These are phyloP conservation scores for Macrophomina pseudophaseolina DNA, from an alignment of 2,329 filamentous ascomycete genomes.

Conservation along the genomic window DNA sequence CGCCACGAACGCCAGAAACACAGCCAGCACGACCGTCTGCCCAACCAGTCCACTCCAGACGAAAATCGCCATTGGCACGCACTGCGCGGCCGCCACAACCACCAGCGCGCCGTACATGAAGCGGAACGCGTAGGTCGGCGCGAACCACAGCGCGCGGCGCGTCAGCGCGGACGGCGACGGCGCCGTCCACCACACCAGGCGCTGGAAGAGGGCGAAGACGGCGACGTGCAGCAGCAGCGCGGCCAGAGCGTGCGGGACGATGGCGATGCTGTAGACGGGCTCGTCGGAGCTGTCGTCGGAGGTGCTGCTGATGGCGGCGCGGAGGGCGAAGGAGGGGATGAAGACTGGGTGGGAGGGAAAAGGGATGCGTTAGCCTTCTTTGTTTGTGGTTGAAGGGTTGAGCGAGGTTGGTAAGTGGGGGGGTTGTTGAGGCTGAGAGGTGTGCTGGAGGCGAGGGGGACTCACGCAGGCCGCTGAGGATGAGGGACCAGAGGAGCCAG, in stretches of 20 bases:
- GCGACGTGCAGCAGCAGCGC: not conserved
- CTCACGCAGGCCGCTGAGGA: not conserved
- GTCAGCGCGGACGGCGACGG: not conserved
- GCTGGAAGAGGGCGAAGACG: not conserved
- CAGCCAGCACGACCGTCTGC: not conserved
- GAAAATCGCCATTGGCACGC: not conserved
- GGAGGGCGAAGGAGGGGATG: not conserved
- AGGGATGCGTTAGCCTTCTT: not conserved
- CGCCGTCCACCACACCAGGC: not conserved
- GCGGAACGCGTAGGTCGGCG: not conserved
- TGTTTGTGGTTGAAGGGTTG: not conserved
- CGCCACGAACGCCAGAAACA: not conserved
- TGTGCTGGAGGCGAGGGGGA: not conserved
- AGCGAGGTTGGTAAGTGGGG: not conserved
- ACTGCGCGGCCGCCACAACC: not conserved
- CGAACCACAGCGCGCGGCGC: not conserved
- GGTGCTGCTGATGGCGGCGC: not conserved
- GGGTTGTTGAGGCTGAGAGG: not conserved
- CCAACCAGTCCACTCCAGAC: not conserved
- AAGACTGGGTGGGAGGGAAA: not conserved
- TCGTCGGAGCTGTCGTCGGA: not conserved
- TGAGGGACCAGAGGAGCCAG: constrained; percentile 9
- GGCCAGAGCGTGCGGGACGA: not conserved
- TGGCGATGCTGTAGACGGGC: not conserved
- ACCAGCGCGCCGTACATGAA: not conserved